These are phyloP conservation scores for Coniella lustricola DNA, from an alignment of 2,329 filamentous ascomycete species.

Conservation along the genomic window DNA sequence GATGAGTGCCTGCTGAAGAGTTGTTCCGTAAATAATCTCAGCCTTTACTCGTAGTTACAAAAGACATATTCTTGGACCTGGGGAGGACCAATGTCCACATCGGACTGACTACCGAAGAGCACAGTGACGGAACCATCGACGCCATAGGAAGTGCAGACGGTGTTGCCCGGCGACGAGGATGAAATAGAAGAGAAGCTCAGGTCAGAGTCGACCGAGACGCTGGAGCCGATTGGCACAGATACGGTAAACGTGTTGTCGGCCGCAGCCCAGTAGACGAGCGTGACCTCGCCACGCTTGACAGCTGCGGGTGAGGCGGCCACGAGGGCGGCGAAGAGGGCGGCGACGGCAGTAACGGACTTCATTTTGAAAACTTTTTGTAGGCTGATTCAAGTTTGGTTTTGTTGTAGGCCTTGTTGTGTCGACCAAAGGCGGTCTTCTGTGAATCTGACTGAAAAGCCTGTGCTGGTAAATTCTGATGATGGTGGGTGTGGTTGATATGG, in stretches of 20 bases:
- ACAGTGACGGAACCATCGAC: constrained; percentile 13
- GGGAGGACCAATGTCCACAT: constrained; percentile 16
- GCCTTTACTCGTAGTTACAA: constrained; percentile 1
- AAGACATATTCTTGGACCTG: constrained; percentile 13
- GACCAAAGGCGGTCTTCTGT: too few species aligned
- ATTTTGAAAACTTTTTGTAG: too few species aligned
- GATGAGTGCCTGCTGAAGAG: too few species aligned
- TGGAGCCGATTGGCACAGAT: constrained; percentile 9
- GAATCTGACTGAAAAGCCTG: neutral
- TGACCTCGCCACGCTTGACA: constrained; percentile 7
- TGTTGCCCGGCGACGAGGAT: constrained; percentile 5
- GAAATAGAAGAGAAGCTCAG: constrained; percentile 16
- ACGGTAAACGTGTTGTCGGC: constrained; percentile 13
- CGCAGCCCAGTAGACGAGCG: constrained; percentile 16
- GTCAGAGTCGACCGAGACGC: constrained; percentile 8
- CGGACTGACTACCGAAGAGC: constrained; percentile 6
- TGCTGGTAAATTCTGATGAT: constrained; percentile 3
- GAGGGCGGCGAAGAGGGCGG: constrained; percentile 16
- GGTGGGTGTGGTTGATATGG: neutral
- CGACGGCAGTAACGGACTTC: constrained; percentile 12
- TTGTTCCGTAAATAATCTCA: neutral
- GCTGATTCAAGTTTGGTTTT: too few species aligned
- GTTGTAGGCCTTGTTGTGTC: neutral
- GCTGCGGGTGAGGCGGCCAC: constrained; percentile 13
- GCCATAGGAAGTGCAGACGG: constrained; percentile 13